Conservation (phyloP, 345 rosid genomes). For the Aethionema arabicum region DNA sequence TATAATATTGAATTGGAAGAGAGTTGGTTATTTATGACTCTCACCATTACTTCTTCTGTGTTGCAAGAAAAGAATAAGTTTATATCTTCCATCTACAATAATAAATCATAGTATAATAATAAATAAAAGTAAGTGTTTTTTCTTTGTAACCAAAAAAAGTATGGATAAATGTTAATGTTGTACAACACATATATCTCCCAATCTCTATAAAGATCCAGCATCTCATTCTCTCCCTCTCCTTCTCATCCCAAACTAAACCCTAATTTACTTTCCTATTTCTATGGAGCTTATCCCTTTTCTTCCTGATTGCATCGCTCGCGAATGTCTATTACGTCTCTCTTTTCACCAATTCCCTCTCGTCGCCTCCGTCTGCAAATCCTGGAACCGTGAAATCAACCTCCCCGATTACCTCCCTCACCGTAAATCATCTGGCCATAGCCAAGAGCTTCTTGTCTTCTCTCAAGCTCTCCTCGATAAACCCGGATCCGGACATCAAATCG, state of each 20-base stretch:
- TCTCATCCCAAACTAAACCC: slow-evolving; percentile 1
- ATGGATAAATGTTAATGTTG: too few relatives aligned
- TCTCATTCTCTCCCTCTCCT: slow-evolving; percentile 21
- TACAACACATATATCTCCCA: too few relatives aligned
- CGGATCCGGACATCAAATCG: slow-evolving; percentile 33
- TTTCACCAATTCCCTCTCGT: slow-evolving; percentile 42
- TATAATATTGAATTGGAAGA: too few relatives aligned
- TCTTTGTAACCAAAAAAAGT: too few relatives aligned
- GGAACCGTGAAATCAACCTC: slow-evolving; percentile 52
- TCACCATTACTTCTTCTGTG: too few relatives aligned
- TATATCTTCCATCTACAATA: too few relatives aligned
- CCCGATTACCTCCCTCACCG: slow-evolving; percentile 51
- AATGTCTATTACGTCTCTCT: slow-evolving; percentile 52
- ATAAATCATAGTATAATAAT: too few relatives aligned
- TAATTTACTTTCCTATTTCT: background rate
- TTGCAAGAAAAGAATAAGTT: too few relatives aligned
- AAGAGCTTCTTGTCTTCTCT: slow-evolving; percentile 51
- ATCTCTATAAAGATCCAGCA: too few relatives aligned
- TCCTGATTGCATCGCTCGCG: slow-evolving; percentile 53
- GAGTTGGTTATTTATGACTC: too few relatives aligned
- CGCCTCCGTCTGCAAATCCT: slow-evolving; percentile 51
- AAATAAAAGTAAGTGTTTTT: too few relatives aligned
- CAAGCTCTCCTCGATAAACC: slow-evolving; percentile 48
- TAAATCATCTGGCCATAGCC: slow-evolving; percentile 35
- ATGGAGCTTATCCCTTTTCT: slow-evolving; percentile 67